Percentiles rank a stretch among this genome's conserved stretches.
Evolutionary conservation across 495 filamentous ascomycete species (phyloP).

Genomic region (Staphylotrichum tortipilum): DNA sequence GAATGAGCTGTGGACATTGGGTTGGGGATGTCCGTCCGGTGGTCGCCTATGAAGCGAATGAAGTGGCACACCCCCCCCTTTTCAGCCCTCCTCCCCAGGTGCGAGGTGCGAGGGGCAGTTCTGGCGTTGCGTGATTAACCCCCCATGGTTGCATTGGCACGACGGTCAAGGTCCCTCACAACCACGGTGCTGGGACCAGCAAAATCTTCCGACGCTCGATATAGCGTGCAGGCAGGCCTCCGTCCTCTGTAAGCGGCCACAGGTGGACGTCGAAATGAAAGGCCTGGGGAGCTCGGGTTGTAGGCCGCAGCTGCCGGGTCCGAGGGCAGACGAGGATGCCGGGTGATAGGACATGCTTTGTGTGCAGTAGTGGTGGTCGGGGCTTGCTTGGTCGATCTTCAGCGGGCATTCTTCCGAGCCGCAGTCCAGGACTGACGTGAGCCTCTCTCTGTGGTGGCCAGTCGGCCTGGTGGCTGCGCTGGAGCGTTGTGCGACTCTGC

Average conservation of each 20-base stretch:
- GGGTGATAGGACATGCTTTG: not conserved
- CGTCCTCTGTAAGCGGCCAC: not conserved
- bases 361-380: not conserved
- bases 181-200: not conserved
- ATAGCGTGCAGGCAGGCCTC: not conserved
- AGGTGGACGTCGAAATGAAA: not conserved
- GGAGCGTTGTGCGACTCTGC: slow-evolving; percentile 1
- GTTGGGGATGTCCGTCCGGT: slow-evolving; percentile 28
- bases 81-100: not conserved
- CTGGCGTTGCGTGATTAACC: not conserved
- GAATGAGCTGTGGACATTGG: slow-evolving; percentile 24
- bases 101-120: too few species aligned
- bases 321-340: not conserved
- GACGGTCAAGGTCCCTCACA: too few species aligned
- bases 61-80: slow-evolving; percentile 4
- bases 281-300: not conserved
- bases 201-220: not conserved
- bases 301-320: not conserved
- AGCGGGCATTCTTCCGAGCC: not conserved
- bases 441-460: not conserved
- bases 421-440: not conserved
- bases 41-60: slow-evolving; percentile 7
- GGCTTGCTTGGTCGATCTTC: not conserved
- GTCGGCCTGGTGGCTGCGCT: too few species aligned
- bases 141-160: not conserved